phyloP scores from a whole-genome alignment of 495 filamentous ascomycete species.

The Daldinia concentrica region DNA sequence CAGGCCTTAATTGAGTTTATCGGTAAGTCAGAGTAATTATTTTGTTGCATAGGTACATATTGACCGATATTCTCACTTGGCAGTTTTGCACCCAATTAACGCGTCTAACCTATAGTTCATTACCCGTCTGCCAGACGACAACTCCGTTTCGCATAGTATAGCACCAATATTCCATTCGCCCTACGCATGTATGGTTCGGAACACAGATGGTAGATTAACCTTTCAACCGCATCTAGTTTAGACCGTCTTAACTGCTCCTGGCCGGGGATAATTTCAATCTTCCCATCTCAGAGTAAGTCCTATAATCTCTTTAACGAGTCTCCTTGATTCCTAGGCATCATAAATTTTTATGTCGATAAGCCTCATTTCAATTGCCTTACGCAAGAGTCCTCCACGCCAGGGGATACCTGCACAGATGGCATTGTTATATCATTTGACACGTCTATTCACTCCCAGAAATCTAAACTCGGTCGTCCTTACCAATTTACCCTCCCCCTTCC shows the following conservation, averaged over 20 bases:
- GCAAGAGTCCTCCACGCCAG: neutral
- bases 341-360: neutral
- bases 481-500: neutral
- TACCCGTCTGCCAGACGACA: neutral
- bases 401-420: neutral
- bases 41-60: neutral
- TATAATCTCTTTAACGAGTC: neutral
- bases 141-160: constrained; percentile 5
- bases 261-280: neutral
- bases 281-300: neutral
- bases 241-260: neutral
- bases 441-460: neutral
- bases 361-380: neutral
- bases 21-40: constrained; percentile 1
- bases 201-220: neutral
- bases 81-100: constrained; percentile 18
- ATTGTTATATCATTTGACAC: neutral
- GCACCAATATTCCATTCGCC: constrained; percentile 2
- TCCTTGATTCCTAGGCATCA: neutral
- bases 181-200: constrained; percentile 1
- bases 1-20: constrained; percentile 3
- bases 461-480: neutral
- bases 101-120: constrained; percentile 1
- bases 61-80: neutral
- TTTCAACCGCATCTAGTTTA: neutral